Evolutionary conservation across 208 protist species (phyloP), one percentile per base, ranked within the genome.

Genomic region (Kentomonas sorsogonicus): DNA sequence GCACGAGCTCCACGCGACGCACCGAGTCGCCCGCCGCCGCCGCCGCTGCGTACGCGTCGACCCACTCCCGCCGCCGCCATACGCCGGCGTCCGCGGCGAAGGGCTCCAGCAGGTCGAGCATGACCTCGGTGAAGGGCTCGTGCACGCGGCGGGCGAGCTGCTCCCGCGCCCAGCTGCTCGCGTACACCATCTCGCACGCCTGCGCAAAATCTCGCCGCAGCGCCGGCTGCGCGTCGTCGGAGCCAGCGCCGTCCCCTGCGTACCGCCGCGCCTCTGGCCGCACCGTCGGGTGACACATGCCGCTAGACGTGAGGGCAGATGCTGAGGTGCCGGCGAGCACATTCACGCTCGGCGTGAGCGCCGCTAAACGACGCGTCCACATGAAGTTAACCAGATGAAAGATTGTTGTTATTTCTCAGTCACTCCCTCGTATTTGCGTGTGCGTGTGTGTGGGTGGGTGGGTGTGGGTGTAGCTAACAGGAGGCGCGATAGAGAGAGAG

Each of bases 121-220:
- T 68, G 10, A 74, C 77, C 39, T 91, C 74, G 22, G 82, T 72
- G 1, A 79, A 91, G 5, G 76, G 54, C 48, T 91, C 79, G 48
- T 91, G 83, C 45, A 83, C 72, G 10, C 73, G 46, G 47, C 83
- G 72, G 4, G 74, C 71, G 7, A 89, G 62, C 15, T 62, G 45
- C 54, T 81, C 75, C 1, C 75, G 63, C 9, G 70, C 69, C 2
- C 66, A 70, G 45, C 70, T 70, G 46, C 74, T 82, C 40, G 69
- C 65, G 58, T 79, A 80, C 41, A 83, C 77, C 30, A 69, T 50
- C 26, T 79, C 71, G 39, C 81, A 89, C n/a, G n/a, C n/a, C n/a
- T n/a, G n/a, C n/a, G n/a, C n/a, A n/a, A n/a, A n/a, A n/a, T n/a
- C n/a, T n/a, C n/a, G n/a, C n/a, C n/a, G n/a, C n/a, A n/a, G n/a